phyloP scores from a whole-genome alignment of 257 asterid genomes.

The Mitragyna speciosa region DNA sequence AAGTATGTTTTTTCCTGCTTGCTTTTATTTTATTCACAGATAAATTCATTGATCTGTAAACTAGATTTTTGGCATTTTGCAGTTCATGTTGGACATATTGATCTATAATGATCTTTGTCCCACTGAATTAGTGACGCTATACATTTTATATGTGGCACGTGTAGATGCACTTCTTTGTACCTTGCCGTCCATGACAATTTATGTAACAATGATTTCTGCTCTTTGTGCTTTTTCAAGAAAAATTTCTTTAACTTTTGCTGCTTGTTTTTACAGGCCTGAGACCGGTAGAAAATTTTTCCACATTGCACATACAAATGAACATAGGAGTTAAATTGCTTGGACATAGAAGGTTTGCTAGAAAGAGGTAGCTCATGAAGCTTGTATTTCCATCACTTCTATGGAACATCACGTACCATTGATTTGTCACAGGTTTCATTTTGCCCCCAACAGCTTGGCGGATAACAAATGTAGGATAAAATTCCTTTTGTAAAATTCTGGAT shows the following conservation, averaged over 20 bases:
- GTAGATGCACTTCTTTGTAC: not conserved
- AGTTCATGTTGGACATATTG: not conserved
- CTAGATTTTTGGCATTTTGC: no score
- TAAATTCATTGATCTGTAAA: not conserved
- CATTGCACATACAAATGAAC: conserved; percentile 28
- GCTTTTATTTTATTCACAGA: not conserved
- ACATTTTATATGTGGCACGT: not conserved
- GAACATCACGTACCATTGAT: conserved; percentile 21
- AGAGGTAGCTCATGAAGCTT: conserved; percentile 31
- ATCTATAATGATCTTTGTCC: no score
- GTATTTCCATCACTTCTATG: conserved; percentile 35
- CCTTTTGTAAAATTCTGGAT: conserved; percentile 20
- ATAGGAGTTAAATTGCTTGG: conserved; percentile 13
- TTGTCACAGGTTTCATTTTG: conserved; percentile 16
- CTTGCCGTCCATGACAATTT: not conserved
- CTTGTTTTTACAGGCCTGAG: conserved; percentile 3
- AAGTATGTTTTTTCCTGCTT: no score
- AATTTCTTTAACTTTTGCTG: not conserved
- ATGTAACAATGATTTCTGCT: not conserved
- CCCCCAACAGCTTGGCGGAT: conserved; percentile 16
- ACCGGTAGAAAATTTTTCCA: conserved; percentile 10
- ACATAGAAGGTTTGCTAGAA: conserved; percentile 20
- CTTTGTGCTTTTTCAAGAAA: not conserved
- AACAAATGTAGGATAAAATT: not conserved
- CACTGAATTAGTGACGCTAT: not conserved